Evolutionary conservation across 805 yeast species (phyloP).

Genomic region (Pichia ethanolica): DNA sequence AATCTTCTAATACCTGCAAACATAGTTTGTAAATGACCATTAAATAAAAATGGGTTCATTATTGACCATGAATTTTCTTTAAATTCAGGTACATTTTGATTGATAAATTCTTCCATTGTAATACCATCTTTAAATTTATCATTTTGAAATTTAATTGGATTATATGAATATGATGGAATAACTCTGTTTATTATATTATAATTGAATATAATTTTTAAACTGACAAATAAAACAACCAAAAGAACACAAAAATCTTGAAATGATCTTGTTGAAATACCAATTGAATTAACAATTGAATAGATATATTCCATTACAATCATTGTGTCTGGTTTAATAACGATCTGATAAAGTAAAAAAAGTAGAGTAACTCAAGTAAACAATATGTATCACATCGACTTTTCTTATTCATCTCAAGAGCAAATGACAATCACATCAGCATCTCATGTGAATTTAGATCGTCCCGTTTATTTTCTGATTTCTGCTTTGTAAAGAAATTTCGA

Average conservation of each 20-base stretch:
- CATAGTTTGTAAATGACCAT: conserved; percentile 74
- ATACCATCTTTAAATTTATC: not conserved
- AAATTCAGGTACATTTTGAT: conserved; percentile 34
- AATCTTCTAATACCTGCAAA: conserved; percentile 52
- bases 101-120: conserved; percentile 19
- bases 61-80: conserved; percentile 41
- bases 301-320: not conserved
- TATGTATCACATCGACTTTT: no score
- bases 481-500: no score
- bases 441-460: no score
- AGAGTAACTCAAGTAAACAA: no score
- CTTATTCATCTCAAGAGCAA: no score
- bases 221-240: conserved; percentile 2
- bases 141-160: conserved; percentile 6
- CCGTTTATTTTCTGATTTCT: no score
- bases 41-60: conserved; percentile 56
- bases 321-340: no score
- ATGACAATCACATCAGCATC: no score
- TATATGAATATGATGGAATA: conserved; percentile 11
- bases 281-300: not conserved
- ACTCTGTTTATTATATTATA: conserved; percentile 10
- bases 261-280: not conserved
- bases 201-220: conserved; percentile 1
- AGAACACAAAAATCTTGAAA: conserved; percentile 10
- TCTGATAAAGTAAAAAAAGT: not conserved